phyloP scores from a whole-genome alignment of 352 stramenopile genomes.

The Phytophthora melonis region DNA sequence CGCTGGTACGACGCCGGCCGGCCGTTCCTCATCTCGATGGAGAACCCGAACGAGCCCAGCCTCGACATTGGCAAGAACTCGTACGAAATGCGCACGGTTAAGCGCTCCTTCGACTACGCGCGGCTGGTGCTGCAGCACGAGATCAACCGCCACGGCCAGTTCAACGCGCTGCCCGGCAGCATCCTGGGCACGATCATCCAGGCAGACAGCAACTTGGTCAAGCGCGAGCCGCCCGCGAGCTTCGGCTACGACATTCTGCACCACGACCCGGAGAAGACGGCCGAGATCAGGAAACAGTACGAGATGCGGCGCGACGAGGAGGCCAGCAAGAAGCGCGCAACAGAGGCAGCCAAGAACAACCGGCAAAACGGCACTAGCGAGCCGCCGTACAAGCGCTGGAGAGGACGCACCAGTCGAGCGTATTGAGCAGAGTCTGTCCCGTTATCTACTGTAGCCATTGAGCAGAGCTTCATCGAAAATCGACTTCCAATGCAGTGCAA shows the following conservation, averaged over 20 bases:
- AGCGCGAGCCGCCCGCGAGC: conserved; percentile 54
- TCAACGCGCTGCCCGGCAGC: conserved; percentile 67
- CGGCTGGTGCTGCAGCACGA: conserved; percentile 78
- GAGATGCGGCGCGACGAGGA: conserved; percentile 72
- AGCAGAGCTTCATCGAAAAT: conserved; percentile 27
- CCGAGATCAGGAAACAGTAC: conserved; percentile 67
- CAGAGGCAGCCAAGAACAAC: conserved; percentile 29
- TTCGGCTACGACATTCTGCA: conserved; percentile 82
- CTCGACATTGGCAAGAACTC: conserved; percentile 94
- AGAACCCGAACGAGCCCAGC: conserved; percentile 94
- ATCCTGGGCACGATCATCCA: conserved; percentile 84
- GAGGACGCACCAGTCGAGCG: conserved; percentile 50
- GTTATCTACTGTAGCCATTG: conserved; percentile 23
- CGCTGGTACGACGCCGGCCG: conserved; percentile 74
- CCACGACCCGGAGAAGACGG: conserved; percentile 78
- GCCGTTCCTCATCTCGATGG: conserved; percentile 91
- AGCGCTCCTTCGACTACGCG: conserved; percentile 92
- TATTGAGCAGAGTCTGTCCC: conserved; percentile 33
- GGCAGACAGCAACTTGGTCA: conserved; percentile 69
- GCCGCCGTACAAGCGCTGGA: conserved; percentile 70
- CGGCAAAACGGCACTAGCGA: conserved; percentile 43
- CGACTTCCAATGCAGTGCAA: not conserved
- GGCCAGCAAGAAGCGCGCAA: conserved; percentile 55
- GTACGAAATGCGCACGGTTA: conserved; percentile 93
- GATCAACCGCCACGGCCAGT: conserved; percentile 73